Percentiles rank a stretch among this genome's conserved stretches.
These are phyloP conservation scores for Crucihimalaya himalaica DNA, from an alignment of 345 rosid genomes.

Conservation along the genomic window DNA sequence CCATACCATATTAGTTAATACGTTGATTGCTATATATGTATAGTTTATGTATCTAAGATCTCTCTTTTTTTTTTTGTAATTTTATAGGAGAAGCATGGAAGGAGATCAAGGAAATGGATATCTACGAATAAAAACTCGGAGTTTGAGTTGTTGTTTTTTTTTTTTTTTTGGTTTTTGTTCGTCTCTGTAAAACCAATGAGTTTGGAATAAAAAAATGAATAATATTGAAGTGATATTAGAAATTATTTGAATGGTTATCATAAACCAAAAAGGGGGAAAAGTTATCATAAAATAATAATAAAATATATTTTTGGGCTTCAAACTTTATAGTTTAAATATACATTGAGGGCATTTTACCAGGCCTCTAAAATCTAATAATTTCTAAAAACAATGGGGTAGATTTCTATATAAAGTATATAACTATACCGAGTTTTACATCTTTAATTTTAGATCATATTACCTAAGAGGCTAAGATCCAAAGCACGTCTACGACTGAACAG, in stretches of 20 bases:
- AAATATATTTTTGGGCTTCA: too few relatives aligned
- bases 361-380: too few relatives aligned
- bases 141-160: neutral
- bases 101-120: slow-evolving; percentile 1
- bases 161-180: neutral
- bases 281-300: too few relatives aligned
- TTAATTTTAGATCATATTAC: too few relatives aligned
- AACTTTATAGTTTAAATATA: too few relatives aligned
- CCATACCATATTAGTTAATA: neutral
- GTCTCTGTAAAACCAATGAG: slow-evolving; percentile 11
- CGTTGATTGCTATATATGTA: neutral
- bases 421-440: too few relatives aligned
- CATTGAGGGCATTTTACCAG: too few relatives aligned
- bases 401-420: too few relatives aligned
- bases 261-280: too few relatives aligned
- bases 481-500: too few relatives aligned
- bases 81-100: slow-evolving; percentile 10
- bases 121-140: slow-evolving; percentile 29
- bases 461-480: too few relatives aligned
- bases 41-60: neutral
- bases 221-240: neutral
- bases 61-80: neutral
- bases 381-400: too few relatives aligned
- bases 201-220: slow-evolving; percentile 15
- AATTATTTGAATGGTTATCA: neutral